Conservation (phyloP, 495 filamentous ascomycete genomes). For the Acidomyces sp. region DNA sequence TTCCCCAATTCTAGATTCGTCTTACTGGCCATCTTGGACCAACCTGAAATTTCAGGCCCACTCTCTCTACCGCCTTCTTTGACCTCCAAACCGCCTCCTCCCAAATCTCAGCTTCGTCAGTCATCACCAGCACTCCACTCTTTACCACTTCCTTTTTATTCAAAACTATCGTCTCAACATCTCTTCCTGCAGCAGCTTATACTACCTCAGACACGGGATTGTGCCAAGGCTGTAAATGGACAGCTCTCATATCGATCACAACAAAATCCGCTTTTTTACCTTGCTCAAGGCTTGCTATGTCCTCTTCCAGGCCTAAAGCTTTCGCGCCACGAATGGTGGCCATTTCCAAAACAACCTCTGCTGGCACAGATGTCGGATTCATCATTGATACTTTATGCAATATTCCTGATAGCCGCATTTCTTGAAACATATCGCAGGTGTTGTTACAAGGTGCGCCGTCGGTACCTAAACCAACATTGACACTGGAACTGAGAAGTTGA, state of each 20-base stretch:
- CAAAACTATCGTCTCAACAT: conserved; percentile 38
- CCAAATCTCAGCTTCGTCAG: conserved; percentile 14
- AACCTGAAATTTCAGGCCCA: conserved; percentile 31
- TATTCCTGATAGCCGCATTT: conserved; percentile 40
- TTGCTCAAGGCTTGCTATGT: conserved; percentile 38
- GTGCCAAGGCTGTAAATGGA: conserved; percentile 33
- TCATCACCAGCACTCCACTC: conserved; percentile 25
- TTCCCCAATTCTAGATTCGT: too few relatives aligned
- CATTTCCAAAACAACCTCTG: conserved; percentile 40
- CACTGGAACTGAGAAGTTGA: conserved; percentile 23
- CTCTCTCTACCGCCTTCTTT: conserved; percentile 32
- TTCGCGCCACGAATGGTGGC: conserved; percentile 39
- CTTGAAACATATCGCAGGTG: conserved; percentile 37
- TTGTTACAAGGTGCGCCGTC: conserved; percentile 43
- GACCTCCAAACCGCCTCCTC: conserved; percentile 22
- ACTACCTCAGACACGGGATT: conserved; percentile 37
- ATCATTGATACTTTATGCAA: conserved; percentile 37
- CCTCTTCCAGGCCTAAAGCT: conserved; percentile 34
- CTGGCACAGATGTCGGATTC: conserved; percentile 35
- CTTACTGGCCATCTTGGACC: conserved; percentile 31
- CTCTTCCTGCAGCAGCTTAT: conserved; percentile 36
- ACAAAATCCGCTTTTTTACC: conserved; percentile 47
- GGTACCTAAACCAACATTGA: conserved; percentile 36
- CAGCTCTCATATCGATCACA: conserved; percentile 23
- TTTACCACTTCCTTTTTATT: conserved; percentile 35